A percentile compares a stretch with the other conserved stretches of the same genome.
phyloP scores from a whole-genome alignment of 441 rosid species.

The Raphanus hybrid region DNA sequence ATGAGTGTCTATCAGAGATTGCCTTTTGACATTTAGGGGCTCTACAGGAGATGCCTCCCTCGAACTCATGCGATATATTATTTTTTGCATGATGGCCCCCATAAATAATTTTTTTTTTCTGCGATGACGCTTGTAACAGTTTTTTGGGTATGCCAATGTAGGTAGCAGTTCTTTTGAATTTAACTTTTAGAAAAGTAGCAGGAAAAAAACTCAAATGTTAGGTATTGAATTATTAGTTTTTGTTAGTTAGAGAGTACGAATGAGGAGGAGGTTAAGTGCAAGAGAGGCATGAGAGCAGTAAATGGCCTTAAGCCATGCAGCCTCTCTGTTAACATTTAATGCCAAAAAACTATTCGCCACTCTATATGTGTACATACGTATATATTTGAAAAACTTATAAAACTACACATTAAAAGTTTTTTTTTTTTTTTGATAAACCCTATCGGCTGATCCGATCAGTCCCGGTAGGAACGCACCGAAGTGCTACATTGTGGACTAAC shows the following conservation, averaged over 20 bases:
- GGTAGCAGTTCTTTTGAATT: slow-evolving; percentile 10
- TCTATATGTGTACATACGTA: slow-evolving; percentile 8
- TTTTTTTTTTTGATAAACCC: too few relatives aligned
- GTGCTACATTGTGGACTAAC: too few relatives aligned
- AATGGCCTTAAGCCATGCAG: slow-evolving; percentile 56
- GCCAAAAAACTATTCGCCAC: slow-evolving; percentile 34
- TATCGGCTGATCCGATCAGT: too few relatives aligned
- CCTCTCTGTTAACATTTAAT: slow-evolving; percentile 46
- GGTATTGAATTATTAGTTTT: slow-evolving; percentile 30
- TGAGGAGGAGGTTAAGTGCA: slow-evolving; percentile 44
- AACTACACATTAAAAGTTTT: not conserved
- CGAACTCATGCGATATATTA: not conserved
- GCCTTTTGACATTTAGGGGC: too few relatives aligned
- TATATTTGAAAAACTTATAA: not conserved
- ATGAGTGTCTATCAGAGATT: too few relatives aligned
- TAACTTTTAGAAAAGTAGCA: not conserved
- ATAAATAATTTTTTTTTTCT: not conserved
- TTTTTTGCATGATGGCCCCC: not conserved
- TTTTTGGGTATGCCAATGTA: slow-evolving; percentile 1
- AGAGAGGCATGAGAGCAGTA: slow-evolving; percentile 70
- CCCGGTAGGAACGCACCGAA: too few relatives aligned
- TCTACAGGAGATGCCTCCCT: too few relatives aligned
- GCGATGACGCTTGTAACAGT: not conserved
- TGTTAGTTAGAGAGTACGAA: slow-evolving; percentile 22
- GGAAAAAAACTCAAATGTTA: slow-evolving; percentile 30